These are phyloP conservation scores for Uncinocarpus reesii DNA, from an alignment of 2,329 filamentous ascomycete species.

Conservation along the genomic window DNA sequence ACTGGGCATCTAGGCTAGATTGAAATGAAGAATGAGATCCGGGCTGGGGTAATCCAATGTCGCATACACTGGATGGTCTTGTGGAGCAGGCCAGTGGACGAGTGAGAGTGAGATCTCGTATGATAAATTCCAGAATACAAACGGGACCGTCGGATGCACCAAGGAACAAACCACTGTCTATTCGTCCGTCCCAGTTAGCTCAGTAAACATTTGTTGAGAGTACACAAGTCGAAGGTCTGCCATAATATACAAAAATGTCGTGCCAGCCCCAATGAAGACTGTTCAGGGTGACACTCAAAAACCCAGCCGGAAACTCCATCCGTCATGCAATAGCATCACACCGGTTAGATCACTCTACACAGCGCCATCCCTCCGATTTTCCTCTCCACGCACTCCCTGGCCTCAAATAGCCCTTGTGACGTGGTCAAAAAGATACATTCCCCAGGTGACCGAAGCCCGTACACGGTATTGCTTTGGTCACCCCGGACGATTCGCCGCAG, in stretches of 20 bases:
- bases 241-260: constrained; percentile 8
- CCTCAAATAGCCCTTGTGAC: constrained; percentile 66
- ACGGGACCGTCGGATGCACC: not conserved
- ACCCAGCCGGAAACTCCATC: constrained; percentile 14
- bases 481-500: constrained; percentile 60
- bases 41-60: no score
- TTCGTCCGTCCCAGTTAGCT: not conserved
- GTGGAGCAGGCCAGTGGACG: no score
- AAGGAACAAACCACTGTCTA: not conserved
- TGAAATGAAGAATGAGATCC: no score
- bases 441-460: constrained; percentile 62
- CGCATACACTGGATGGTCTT: no score
- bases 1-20: no score
- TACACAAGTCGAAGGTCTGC: constrained; percentile 4
- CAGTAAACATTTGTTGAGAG: not conserved
- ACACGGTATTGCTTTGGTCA: constrained; percentile 53
- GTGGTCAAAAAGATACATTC: constrained; percentile 76
- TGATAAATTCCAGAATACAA: no score
- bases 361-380: constrained; percentile 70
- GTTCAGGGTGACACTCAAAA: constrained; percentile 3
- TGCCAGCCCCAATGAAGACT: not conserved
- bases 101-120: no score
- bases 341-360: constrained; percentile 51
- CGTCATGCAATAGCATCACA: constrained; percentile 11
- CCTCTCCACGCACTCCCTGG: constrained; percentile 69